Conservation (phyloP, 1,284 basidiomycete genomes). For the Melampsora americana region DNA sequence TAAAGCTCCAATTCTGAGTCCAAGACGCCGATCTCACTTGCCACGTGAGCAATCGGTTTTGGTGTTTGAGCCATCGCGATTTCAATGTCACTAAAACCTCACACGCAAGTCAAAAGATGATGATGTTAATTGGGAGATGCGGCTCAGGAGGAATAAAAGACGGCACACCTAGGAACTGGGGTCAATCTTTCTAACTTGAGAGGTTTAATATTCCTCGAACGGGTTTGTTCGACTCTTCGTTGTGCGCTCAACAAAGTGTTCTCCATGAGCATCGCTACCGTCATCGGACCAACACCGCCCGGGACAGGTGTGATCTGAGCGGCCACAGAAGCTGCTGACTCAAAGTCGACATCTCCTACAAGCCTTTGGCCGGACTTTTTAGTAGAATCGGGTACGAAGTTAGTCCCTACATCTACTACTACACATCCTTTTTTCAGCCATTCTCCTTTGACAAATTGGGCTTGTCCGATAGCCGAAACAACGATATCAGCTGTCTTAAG, state of each 20-base stretch:
- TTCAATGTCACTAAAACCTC: slow-evolving; percentile 73
- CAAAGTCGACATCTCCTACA: slow-evolving; percentile 92
- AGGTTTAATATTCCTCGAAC: slow-evolving; percentile 67
- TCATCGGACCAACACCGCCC: slow-evolving; percentile 98
- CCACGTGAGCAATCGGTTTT: slow-evolving; percentile 79
- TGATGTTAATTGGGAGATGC: background rate
- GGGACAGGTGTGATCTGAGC: slow-evolving; percentile 95
- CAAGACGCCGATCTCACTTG: slow-evolving; percentile 81
- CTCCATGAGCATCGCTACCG: slow-evolving; percentile 95
- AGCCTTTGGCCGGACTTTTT: slow-evolving; percentile 95
- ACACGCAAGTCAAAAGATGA: slow-evolving; percentile 31
- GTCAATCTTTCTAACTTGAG: slow-evolving; percentile 73
- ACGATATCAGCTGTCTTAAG: slow-evolving; percentile 84
- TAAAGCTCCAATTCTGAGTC: slow-evolving; percentile 88
- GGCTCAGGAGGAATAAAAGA: background rate
- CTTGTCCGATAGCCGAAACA: slow-evolving; percentile 86
- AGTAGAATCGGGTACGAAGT: slow-evolving; percentile 85
- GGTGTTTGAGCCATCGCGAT: slow-evolving; percentile 93
- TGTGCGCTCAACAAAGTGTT: slow-evolving; percentile 86
- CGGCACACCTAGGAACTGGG: slow-evolving; percentile 69
- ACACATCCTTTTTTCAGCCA: slow-evolving; percentile 95
- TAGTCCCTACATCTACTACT: slow-evolving; percentile 96
- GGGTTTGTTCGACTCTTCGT: slow-evolving; percentile 69
- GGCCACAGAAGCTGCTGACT: slow-evolving; percentile 71
- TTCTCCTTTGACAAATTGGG: slow-evolving; percentile 83